Percentiles rank a stretch among this genome's conserved stretches.
phyloP scores from a whole-genome alignment of 768 basidiomycete species.

The Gloeostereum incarnatum region DNA sequence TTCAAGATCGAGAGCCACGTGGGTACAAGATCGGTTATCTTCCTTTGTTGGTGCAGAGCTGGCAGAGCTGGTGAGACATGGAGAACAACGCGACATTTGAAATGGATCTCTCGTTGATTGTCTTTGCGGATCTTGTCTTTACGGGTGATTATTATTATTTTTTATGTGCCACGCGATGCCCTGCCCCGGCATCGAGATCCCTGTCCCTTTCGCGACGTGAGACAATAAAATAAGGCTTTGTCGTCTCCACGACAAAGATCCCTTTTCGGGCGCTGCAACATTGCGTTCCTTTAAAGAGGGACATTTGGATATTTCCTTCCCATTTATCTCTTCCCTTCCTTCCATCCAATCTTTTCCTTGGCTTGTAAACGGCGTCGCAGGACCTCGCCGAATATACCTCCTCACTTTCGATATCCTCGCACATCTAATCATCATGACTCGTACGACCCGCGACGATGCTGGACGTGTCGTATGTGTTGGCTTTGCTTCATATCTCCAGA shows the following conservation, averaged over 20 bases:
- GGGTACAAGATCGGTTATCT: not conserved
- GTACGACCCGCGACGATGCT: not conserved
- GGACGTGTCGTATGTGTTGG: not conserved
- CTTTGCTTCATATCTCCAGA: not conserved
- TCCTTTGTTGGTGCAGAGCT: conserved; percentile 6
- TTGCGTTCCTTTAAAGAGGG: conserved; percentile 3
- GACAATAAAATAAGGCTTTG: not conserved
- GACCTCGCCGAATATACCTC: conserved; percentile 14
- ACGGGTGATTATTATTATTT: conserved; percentile 6
- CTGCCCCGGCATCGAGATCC: not conserved
- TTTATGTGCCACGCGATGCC: conserved; percentile 12
- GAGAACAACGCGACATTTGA: too few species aligned
- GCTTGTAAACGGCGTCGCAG: conserved; percentile 15
- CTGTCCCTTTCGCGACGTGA: not conserved
- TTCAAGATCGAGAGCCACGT: too few species aligned
- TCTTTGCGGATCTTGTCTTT: too few species aligned
- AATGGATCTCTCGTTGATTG: too few species aligned
- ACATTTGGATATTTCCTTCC: not conserved
- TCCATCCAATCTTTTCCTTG: conserved; percentile 2
- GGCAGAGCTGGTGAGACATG: too few species aligned
- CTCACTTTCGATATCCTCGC: conserved; percentile 4
- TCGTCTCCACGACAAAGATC: conserved; percentile 2
- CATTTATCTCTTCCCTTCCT: conserved; percentile 1
- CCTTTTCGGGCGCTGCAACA: conserved; percentile 1
- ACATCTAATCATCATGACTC: not conserved